These are phyloP conservation scores for Gigaspora rosea DNA, from an alignment of 192 early-diverging fungal species.

Conservation along the genomic window DNA sequence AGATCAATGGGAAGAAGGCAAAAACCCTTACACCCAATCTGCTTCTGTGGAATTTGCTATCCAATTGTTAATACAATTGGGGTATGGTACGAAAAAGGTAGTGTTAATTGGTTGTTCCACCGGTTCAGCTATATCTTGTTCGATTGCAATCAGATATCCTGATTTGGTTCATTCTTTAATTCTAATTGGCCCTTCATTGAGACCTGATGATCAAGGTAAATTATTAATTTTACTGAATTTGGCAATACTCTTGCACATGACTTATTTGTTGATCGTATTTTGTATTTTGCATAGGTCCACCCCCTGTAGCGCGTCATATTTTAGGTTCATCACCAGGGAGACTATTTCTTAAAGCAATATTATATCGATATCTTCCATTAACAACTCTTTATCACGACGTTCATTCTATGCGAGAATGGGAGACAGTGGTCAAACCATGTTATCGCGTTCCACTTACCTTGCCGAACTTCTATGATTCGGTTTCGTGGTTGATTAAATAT, in stretches of 20 bases:
- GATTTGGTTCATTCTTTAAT: background rate
- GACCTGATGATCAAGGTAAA: conserved; percentile 20
- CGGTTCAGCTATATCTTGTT: background rate
- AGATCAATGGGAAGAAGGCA: conserved; percentile 4
- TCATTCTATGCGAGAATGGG: conserved; percentile 17
- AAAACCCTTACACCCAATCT: conserved; percentile 26
- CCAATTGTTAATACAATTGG: background rate
- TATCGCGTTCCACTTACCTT: conserved; percentile 21
- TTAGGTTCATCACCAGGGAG: conserved; percentile 11
- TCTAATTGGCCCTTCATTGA: conserved; percentile 12
- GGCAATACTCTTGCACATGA: background rate
- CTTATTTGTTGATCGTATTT: background rate
- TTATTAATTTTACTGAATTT: background rate
- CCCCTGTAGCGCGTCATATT: conserved; percentile 10
- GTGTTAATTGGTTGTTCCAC: background rate
- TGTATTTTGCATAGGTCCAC: conserved; percentile 6
- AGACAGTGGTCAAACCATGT: conserved; percentile 17
- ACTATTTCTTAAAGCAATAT: conserved; percentile 2
- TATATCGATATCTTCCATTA: conserved; percentile 4
- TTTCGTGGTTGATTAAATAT: conserved; percentile 13
- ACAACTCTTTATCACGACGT: conserved; percentile 13
- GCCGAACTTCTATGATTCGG: conserved; percentile 24
- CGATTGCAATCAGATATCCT: conserved; percentile 3
- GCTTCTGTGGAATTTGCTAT: background rate
- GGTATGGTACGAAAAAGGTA: background rate